Evolutionary conservation across 2,329 filamentous ascomycete species (phyloP).

Genomic region (Trichoderma breve): DNA sequence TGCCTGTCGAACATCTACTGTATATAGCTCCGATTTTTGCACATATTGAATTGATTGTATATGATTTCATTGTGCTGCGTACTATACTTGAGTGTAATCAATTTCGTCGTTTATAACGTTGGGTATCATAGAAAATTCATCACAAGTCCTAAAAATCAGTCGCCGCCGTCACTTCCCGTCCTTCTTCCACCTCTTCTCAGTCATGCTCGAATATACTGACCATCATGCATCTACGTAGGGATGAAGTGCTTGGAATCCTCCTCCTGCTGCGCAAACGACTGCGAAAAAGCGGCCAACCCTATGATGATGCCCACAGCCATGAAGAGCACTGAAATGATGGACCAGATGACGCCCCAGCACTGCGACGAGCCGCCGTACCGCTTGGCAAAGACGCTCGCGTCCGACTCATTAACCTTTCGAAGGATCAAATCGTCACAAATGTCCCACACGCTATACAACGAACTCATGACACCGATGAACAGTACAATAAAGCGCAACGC

Average conservation of each 20-base stretch:
- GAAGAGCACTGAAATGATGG: conserved; percentile 66
- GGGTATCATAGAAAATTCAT: conserved; percentile 19
- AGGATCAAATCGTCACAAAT: conserved; percentile 81
- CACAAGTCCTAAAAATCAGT: background rate
- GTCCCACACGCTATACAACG: conserved; percentile 79
- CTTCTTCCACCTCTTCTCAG: background rate
- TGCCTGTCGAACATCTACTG: background rate
- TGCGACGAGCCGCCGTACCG: conserved; percentile 75
- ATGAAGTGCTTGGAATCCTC: conserved; percentile 67
- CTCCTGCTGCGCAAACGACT: conserved; percentile 67
- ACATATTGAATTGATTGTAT: conserved; percentile 14
- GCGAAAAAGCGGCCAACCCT: conserved; percentile 71
- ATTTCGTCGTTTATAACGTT: background rate
- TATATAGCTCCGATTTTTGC: conserved; percentile 14
- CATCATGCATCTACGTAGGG: conserved; percentile 37
- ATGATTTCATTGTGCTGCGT: background rate
- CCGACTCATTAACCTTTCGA: conserved; percentile 75
- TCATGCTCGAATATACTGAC: background rate
- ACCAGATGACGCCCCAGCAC: conserved; percentile 81
- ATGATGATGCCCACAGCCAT: conserved; percentile 74
- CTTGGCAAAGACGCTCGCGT: conserved; percentile 76
- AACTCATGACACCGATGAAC: conserved; percentile 81
- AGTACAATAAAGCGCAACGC: conserved; percentile 71
- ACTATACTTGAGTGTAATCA: background rate
- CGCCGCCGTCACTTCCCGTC: background rate